Conservation (phyloP, 78 protist species). For the Thecamonas trahens region DNA sequence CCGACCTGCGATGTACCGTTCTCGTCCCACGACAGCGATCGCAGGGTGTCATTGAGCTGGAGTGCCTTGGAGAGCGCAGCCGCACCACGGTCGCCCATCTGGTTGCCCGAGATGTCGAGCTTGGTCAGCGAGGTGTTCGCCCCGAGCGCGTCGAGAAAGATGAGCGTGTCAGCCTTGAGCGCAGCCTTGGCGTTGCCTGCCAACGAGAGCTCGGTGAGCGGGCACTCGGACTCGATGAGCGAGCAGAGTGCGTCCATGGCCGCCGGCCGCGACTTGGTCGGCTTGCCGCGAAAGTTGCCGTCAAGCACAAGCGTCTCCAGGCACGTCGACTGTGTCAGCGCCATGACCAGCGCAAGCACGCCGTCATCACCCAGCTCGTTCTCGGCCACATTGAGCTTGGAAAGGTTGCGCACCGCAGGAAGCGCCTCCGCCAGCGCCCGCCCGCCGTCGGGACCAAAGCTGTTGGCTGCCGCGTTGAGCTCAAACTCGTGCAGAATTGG, state of each 20-base stretch:
- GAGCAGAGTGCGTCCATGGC: too few species aligned
- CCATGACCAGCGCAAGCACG: neutral
- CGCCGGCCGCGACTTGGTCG: neutral
- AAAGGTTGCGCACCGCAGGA: neutral
- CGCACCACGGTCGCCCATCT: slow-evolving; percentile 61
- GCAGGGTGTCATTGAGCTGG: slow-evolving; percentile 46
- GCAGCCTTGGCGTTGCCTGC: neutral
- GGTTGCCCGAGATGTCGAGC: slow-evolving; percentile 50
- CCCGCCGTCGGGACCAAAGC: neutral
- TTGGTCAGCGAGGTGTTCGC: slow-evolving; percentile 30
- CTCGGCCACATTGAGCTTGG: neutral
- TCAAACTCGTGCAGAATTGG: neutral
- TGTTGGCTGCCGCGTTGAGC: neutral
- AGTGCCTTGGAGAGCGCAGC: slow-evolving; percentile 55
- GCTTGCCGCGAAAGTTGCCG: neutral
- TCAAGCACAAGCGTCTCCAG: neutral
- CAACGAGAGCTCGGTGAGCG: neutral
- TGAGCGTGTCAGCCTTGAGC: slow-evolving; percentile 28
- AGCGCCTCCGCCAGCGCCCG: neutral
- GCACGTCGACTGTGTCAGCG: neutral
- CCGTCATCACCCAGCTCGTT: neutral
- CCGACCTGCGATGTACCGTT: neutral
- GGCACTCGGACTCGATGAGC: neutral
- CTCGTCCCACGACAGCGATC: slow-evolving; percentile 30
- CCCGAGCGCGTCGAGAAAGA: slow-evolving; percentile 44